phyloP scores from a whole-genome alignment of 2,329 filamentous ascomycete genomes.

The Truncatella angustata region DNA sequence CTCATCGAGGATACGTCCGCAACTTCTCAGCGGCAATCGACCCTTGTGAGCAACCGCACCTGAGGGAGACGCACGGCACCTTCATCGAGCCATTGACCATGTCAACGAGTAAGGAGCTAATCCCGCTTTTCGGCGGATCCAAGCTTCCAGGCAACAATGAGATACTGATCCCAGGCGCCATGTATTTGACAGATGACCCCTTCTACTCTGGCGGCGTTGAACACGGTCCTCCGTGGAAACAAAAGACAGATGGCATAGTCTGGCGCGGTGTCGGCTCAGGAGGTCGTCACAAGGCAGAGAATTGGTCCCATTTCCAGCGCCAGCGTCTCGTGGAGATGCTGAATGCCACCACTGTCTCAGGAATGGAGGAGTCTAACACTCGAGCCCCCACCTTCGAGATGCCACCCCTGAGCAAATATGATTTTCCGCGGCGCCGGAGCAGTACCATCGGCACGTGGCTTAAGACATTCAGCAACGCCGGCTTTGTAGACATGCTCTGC shows the following conservation, averaged over 20 bases:
- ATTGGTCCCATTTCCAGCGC: conserved; percentile 69
- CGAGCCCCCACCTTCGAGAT: conserved; percentile 49
- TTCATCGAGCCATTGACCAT: conserved; percentile 50
- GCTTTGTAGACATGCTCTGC: conserved; percentile 28
- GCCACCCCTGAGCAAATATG: conserved; percentile 39
- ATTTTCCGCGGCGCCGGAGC: conserved; percentile 33
- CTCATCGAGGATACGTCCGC: conserved; percentile 45
- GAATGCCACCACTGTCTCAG: conserved; percentile 57
- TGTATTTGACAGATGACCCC: conserved; percentile 59
- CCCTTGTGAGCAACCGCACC: conserved; percentile 52
- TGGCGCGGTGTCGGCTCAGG: conserved; percentile 68
- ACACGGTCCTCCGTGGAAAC: conserved; percentile 56
- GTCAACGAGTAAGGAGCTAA: conserved; percentile 46
- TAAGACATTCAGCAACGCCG: conserved; percentile 21
- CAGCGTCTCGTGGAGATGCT: conserved; percentile 69
- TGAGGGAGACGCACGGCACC: conserved; percentile 48
- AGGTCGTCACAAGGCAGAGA: conserved; percentile 49
- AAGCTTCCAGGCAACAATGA: conserved; percentile 61
- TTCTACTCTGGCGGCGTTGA: conserved; percentile 56
- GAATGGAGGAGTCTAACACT: conserved; percentile 40
- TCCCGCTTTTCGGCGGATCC: conserved; percentile 59
- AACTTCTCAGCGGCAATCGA: conserved; percentile 56
- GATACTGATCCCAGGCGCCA: conserved; percentile 59
- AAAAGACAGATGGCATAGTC: conserved; percentile 54
- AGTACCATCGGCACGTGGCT: conserved; percentile 26